These are phyloP conservation scores for Chlorella sp. DNA, from an alignment of 139 green algal species.

Conservation along the genomic window DNA sequence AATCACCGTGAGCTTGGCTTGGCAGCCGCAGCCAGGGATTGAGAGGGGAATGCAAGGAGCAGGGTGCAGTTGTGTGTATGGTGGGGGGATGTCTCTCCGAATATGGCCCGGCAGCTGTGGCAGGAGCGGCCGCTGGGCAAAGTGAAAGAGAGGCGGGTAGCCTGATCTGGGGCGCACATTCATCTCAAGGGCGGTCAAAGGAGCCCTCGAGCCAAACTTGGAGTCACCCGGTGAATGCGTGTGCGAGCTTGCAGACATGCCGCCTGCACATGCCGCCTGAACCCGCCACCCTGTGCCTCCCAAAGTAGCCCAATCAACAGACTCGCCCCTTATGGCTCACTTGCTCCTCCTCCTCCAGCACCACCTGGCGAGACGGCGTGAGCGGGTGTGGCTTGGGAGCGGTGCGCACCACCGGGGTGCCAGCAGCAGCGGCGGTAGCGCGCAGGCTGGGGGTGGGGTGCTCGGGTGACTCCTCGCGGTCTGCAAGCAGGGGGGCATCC, in stretches of 20 bases:
- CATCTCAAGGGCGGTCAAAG: constrained; percentile 38
- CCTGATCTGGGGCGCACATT: constrained; percentile 60
- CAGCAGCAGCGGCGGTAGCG: background rate
- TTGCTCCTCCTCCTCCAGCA: constrained; percentile 34
- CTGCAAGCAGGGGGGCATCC: background rate
- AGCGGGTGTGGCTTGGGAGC: constrained; percentile 5
- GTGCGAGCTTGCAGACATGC: no score
- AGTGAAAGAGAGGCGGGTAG: constrained; percentile 38
- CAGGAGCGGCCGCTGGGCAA: constrained; percentile 38
- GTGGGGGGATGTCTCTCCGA: constrained; percentile 17
- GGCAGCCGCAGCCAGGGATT: no score
- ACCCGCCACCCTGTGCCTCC: background rate
- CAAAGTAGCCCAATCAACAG: background rate
- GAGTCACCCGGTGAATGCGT: constrained; percentile 6
- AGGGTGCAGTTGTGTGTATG: background rate
- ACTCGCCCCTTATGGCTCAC: background rate
- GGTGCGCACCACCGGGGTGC: constrained; percentile 11
- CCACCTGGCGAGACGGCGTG: constrained; percentile 22
- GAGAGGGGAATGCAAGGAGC: no score
- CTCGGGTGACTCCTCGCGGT: background rate
- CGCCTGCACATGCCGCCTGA: background rate
- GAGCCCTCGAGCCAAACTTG: constrained; percentile 52
- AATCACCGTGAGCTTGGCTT: no score
- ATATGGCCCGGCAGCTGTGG: constrained; percentile 28
- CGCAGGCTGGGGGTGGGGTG: background rate